These are phyloP conservation scores for Colletotrichum sp. DNA, from an alignment of 2,329 filamentous ascomycete genomes.

Conservation along the genomic window DNA sequence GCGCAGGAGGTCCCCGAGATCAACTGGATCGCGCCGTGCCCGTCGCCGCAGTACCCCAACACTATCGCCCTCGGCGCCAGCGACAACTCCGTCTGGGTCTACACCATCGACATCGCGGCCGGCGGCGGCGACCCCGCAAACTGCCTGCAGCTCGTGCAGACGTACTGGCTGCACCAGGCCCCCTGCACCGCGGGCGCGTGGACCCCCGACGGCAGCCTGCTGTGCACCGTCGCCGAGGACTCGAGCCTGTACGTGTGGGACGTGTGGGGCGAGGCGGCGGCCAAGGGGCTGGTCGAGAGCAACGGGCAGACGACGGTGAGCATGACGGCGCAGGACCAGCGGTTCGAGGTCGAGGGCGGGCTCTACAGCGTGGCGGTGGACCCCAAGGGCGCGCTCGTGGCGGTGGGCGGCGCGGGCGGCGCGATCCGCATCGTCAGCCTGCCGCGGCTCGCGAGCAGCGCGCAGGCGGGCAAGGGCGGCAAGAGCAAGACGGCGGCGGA, in stretches of 20 bases:
- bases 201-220: slow-evolving; percentile 84
- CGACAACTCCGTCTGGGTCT: slow-evolving; percentile 95
- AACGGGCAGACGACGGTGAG: slow-evolving; percentile 73
- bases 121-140: slow-evolving; percentile 55
- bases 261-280: slow-evolving; percentile 80
- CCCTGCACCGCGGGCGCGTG: slow-evolving; percentile 89
- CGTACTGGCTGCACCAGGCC: slow-evolving; percentile 88
- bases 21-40: slow-evolving; percentile 85
- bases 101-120: slow-evolving; percentile 74
- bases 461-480: slow-evolving; percentile 25
- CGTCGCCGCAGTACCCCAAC: slow-evolving; percentile 74
- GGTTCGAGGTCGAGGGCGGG: slow-evolving; percentile 90
- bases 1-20: slow-evolving; percentile 92
- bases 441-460: slow-evolving; percentile 59
- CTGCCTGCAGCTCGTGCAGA: slow-evolving; percentile 79
- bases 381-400: slow-evolving; percentile 78
- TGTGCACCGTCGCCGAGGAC: slow-evolving; percentile 91
- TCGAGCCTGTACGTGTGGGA: slow-evolving; percentile 91
- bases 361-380: slow-evolving; percentile 88
- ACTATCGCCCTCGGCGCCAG: slow-evolving; percentile 85
- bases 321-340: slow-evolving; percentile 81
- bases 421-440: slow-evolving; percentile 85
- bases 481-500: slow-evolving; percentile 40
- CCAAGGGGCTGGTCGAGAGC: slow-evolving; percentile 51
- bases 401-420: slow-evolving; percentile 87